Evolutionary conservation across 305 asterid species (phyloP).

Genomic region (Fraxinus paxiana): DNA sequence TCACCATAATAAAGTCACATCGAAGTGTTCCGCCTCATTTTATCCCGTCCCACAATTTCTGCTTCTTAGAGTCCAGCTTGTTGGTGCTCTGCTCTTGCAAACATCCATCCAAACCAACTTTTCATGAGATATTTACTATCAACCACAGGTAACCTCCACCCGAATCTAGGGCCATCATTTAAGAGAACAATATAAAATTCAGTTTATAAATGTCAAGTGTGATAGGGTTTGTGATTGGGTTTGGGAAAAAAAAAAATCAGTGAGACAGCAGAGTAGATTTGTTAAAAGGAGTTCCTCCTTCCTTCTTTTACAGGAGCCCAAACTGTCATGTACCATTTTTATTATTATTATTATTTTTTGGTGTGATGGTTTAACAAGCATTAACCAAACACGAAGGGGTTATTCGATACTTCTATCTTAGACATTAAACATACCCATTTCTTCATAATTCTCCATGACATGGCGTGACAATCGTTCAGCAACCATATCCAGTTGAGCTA

Average conservation of each 20-base stretch:
- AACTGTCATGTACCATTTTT: not conserved
- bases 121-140: not conserved
- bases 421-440: constrained; percentile 75
- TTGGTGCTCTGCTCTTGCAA: not conserved
- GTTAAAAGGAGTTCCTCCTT: not conserved
- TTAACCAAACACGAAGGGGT: not conserved
- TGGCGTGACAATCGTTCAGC: constrained; percentile 87
- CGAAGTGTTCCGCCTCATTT: not conserved
- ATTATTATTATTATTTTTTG: not conserved
- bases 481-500: constrained; percentile 82
- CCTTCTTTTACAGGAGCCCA: not conserved
- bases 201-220: not conserved
- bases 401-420: not conserved
- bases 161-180: not conserved
- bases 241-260: not conserved
- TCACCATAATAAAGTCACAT: not conserved
- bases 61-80: not conserved
- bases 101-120: not conserved
- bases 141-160: not conserved
- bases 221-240: not conserved
- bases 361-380: constrained; percentile 3
- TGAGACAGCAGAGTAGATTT: not conserved
- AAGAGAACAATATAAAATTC: not conserved
- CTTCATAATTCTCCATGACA: constrained; percentile 98
- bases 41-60: not conserved